Evolutionary conservation across 768 basidiomycete species (phyloP), one percentile per base, ranked within the genome.

Genomic region (Amanita pseudoporphyria): DNA sequence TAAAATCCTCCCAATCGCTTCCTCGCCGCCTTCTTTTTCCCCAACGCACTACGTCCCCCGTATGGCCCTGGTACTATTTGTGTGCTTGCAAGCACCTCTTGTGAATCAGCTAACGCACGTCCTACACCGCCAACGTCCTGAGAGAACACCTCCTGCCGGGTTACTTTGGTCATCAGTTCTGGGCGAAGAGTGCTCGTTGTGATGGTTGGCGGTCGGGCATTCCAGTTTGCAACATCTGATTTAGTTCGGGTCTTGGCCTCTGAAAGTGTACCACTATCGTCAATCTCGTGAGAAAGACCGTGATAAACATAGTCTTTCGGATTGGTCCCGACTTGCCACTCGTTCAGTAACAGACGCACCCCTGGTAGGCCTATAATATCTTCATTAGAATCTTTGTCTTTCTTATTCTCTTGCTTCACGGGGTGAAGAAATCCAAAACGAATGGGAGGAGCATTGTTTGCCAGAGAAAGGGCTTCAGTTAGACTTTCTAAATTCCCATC

Each of bases 1-100:
- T 37, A 90, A 60, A 91, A 90, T 6, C 88, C 88, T 9, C 84
- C 85, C 36, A 87, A 38, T 19, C 87, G 71, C 64, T 83, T 89
- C 69, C 82, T 87, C 18, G 54, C 60, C 22, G 63, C 50, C 60
- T 79, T 83, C 67, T 81, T 82, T 66, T 76, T 85, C 5, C 54
- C 59, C 12, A 57, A 56, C 13, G 52, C 51, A 21, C 72, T 73
- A 35, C 84, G 73, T 19, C 84, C 84, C 30, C 87, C 87, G 64
- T 79, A 79, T 0, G 72, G 76, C 2, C 88, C 87, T 3, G 87
- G 77, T 9, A 87, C 61, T 6, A 82, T 64, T 60, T 91, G 87
- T 2, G 87, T 90, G 54, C 76, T 87, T 31, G 70, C 64, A 65
- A 77, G 66, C 13, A 65, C 54, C 14, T 73, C 71, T 53, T 82